A percentile compares a stretch with the other conserved stretches of the same genome.
Conservation (phyloP, 2,329 filamentous ascomycete species). For the Verticillium klebahnii region DNA sequence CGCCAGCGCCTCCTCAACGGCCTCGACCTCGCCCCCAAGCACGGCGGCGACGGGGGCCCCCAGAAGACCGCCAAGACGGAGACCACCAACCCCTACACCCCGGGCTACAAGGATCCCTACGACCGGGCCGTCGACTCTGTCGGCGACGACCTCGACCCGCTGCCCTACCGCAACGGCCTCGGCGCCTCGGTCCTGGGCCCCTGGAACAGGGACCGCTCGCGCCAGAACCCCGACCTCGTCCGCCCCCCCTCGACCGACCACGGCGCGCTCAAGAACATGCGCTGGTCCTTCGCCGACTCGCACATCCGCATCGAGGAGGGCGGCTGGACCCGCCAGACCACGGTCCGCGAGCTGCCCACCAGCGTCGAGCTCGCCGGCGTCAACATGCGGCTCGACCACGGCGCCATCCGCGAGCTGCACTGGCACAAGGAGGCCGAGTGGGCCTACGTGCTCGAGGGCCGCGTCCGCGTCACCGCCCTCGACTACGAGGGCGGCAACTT, state of each 20-base stretch:
- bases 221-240: conserved; percentile 67
- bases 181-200: conserved; percentile 66
- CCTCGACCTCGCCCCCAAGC: conserved; percentile 38
- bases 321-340: conserved; percentile 74
- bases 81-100: conserved; percentile 48
- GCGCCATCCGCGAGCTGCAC: conserved; percentile 71
- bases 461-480: conserved; percentile 66
- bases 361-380: conserved; percentile 70
- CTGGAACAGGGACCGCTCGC: conserved; percentile 62
- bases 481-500: conserved; percentile 74
- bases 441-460: conserved; percentile 69
- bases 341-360: conserved; percentile 57
- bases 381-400: conserved; percentile 71
- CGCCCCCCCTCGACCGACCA: conserved; percentile 70
- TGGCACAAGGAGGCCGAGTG: conserved; percentile 81
- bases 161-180: conserved; percentile 59
- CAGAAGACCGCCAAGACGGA: neutral
- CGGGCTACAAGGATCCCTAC: conserved; percentile 54
- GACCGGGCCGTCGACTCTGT: conserved; percentile 59
- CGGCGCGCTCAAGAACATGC: conserved; percentile 65
- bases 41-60: conserved; percentile 24
- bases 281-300: conserved; percentile 66
- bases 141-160: conserved; percentile 55
- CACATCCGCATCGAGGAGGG: conserved; percentile 64
- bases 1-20: conserved; percentile 50